Evolutionary conservation across 306 rosid genomes (phyloP).

Genomic region (Inga leiocalycina): DNA sequence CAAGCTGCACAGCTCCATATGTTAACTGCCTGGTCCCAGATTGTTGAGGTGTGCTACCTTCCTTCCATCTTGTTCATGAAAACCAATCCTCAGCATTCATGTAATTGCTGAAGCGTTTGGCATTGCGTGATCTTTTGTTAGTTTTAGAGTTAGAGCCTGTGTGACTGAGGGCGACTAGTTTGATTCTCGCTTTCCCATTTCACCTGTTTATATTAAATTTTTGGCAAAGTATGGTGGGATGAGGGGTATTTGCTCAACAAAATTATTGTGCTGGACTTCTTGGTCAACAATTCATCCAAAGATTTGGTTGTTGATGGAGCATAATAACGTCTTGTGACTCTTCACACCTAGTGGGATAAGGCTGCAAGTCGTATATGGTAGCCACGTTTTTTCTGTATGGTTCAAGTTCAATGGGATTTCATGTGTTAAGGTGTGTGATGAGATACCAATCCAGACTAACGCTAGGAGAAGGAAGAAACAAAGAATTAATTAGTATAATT

Average conservation of each 20-base stretch:
- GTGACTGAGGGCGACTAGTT: background rate
- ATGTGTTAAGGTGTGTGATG: background rate
- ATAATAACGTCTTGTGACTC: too few relatives aligned
- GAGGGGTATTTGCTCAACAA: too few relatives aligned
- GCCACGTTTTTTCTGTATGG: background rate
- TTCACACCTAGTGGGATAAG: too few relatives aligned
- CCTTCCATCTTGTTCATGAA: background rate
- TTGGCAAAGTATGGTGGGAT: background rate
- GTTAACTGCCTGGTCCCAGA: constrained; percentile 97
- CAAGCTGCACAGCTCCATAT: constrained; percentile 98
- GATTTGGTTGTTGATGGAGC: too few relatives aligned
- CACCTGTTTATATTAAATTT: background rate
- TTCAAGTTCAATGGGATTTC: background rate
- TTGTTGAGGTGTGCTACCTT: constrained; percentile 75
- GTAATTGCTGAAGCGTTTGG: background rate
- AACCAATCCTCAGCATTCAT: background rate
- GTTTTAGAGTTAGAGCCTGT: background rate
- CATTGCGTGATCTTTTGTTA: background rate
- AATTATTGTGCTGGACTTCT: too few relatives aligned
- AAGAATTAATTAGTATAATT: too few relatives aligned
- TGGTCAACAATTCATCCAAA: too few relatives aligned
- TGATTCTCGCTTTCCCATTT: background rate
- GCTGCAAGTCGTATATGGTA: too few relatives aligned
- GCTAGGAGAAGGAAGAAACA: too few relatives aligned
- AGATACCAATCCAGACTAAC: too few relatives aligned